phyloP scores from a whole-genome alignment of 2,329 filamentous ascomycete genomes.

The Fusarium paranaense region DNA sequence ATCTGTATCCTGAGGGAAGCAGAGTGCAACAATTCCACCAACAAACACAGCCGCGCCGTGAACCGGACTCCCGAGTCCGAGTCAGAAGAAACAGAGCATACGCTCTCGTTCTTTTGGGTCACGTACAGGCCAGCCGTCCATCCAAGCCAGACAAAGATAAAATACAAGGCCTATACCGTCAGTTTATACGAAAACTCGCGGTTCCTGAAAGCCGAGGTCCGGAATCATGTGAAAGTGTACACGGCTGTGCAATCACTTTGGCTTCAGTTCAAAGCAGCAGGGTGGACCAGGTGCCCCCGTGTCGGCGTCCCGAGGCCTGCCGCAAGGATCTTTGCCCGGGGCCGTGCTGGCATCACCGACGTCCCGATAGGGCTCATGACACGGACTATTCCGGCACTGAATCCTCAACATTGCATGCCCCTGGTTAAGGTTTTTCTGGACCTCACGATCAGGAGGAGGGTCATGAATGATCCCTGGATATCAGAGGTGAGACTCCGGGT shows the following conservation, averaged over 20 bases:
- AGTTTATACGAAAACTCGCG: neutral
- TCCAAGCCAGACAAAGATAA: neutral
- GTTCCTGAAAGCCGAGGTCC: neutral
- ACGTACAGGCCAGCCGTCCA: neutral
- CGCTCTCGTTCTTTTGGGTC: neutral
- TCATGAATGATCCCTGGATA: neutral
- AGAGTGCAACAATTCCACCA: neutral
- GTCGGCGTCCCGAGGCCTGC: slow-evolving; percentile 5
- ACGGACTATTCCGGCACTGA: slow-evolving; percentile 9
- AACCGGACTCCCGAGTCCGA: neutral
- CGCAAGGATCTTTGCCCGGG: neutral
- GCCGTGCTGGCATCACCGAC: neutral
- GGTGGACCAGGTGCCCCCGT: neutral
- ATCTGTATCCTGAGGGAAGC: neutral
- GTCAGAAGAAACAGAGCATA: neutral
- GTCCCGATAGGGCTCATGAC: slow-evolving; percentile 8
- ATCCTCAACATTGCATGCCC: neutral
- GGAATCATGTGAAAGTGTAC: neutral
- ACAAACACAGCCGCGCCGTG: neutral
- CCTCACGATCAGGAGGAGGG: neutral
- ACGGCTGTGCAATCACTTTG: neutral
- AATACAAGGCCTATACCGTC: neutral
- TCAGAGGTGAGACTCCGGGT: slow-evolving; percentile 14
- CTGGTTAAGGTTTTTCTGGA: slow-evolving; percentile 7
- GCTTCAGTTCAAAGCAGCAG: neutral